Evolutionary conservation across 148 eudicot species (phyloP).

Genomic region (Camellia japonica): DNA sequence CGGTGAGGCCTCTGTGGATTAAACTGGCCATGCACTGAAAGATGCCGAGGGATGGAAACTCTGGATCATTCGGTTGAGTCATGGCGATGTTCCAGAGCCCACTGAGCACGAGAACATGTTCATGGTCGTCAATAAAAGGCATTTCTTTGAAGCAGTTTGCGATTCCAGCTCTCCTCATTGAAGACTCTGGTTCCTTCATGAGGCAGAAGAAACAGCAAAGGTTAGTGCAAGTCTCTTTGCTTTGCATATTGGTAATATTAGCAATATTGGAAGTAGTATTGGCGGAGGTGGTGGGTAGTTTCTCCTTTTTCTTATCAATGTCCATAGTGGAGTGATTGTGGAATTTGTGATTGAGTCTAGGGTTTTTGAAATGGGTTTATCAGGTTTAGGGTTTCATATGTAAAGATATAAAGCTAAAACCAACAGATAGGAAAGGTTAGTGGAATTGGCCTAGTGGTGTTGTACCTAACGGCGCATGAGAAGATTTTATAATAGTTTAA

Average conservation of each 20-base stretch:
- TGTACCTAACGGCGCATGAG: slow-evolving; percentile 13
- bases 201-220: slow-evolving; percentile 70
- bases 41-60: slow-evolving; percentile 70
- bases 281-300: background rate
- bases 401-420: background rate
- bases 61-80: slow-evolving; percentile 60
- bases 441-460: background rate
- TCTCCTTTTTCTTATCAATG: slow-evolving; percentile 9
- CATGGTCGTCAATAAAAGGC: slow-evolving; percentile 40
- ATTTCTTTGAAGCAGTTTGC: slow-evolving; percentile 51
- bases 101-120: slow-evolving; percentile 60
- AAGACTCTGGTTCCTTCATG: slow-evolving; percentile 58
- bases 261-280: background rate
- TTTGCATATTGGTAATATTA: background rate
- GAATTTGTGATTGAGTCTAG: background rate
- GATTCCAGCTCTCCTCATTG: slow-evolving; percentile 38
- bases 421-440: background rate
- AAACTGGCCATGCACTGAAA: slow-evolving; percentile 68
- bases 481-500: background rate
- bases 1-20: slow-evolving; percentile 47
- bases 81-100: slow-evolving; percentile 76
- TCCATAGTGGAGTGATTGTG: background rate
- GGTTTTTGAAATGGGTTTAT: slow-evolving; percentile 9
- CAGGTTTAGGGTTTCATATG: slow-evolving; percentile 7
- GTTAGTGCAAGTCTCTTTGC: slow-evolving; percentile 33